Conservation (phyloP, 495 filamentous ascomycete species). For the Tuber melanosporum region DNA sequence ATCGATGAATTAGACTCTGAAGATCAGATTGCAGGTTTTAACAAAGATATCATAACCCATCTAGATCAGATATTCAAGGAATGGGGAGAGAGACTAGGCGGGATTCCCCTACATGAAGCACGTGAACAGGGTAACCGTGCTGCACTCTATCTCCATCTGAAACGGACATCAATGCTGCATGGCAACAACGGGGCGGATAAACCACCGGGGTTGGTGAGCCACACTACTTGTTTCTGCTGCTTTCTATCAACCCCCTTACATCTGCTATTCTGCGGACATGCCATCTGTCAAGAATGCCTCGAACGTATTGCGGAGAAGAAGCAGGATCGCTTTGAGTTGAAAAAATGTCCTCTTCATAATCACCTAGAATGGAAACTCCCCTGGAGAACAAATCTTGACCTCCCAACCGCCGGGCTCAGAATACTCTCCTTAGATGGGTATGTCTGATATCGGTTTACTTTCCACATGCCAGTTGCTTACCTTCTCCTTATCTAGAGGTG, state of each 20-base stretch:
- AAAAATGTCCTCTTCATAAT: conserved; percentile 27
- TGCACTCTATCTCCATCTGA: background rate
- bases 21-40: background rate
- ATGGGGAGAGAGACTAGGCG: background rate
- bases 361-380: conserved; percentile 39
- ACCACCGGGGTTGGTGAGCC: conserved; percentile 24
- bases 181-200: background rate
- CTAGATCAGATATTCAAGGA: background rate
- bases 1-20: background rate
- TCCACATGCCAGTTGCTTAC: background rate
- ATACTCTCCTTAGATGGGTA: conserved; percentile 55
- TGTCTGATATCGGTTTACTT: background rate
- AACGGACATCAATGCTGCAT: background rate
- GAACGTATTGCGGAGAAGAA: conserved; percentile 39
- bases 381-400: conserved; percentile 47
- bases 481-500: conserved; percentile 20
- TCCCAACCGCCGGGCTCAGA: conserved; percentile 48
- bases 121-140: background rate
- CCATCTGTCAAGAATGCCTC: conserved; percentile 47
- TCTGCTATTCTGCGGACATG: conserved; percentile 54
- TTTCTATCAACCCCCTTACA: conserved; percentile 51
- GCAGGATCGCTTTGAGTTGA: conserved; percentile 34
- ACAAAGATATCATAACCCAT: background rate
- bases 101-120: background rate
- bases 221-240: conserved; percentile 53